Evolutionary conservation across 2,329 filamentous ascomycete species (phyloP), one percentile per base, ranked within the genome.

Genomic region (Cytospora piceicola): DNA sequence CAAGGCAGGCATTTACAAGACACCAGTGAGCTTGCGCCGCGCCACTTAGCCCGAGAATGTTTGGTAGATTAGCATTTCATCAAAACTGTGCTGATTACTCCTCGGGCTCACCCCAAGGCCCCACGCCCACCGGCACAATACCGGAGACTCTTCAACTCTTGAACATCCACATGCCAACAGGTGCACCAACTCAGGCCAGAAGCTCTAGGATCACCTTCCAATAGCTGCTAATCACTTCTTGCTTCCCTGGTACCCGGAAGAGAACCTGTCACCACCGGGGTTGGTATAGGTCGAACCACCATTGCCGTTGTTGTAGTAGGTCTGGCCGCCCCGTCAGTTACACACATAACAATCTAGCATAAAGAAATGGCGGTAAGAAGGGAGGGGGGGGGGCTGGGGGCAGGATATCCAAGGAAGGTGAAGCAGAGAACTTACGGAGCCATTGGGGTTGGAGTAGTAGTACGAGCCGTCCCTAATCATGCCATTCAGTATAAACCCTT

Each of bases 381-480:
- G n/a, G n/a, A 12, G 5, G 32, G 7, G 32, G 11, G 32, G 11
- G 32, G 11, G 32, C 2, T 4, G 11, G 32, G 11, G 6, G 11
- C 4, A 34, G 7, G 34, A 12, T 22, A 14, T 4, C 39, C 6
- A 17, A 9, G 17, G 3, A n/a, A 17, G 22, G 42, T 46, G 42
- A 20, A 46, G 42, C 11, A n/a, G 39, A 8, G 20, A 14, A 61
- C 65, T 62, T 14, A 65, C 62, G 72, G 85, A 90, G 17, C 88
- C 87, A 69, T 90, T 83, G 55, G 87, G 77, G 77, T 91, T 92
- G 73, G 83, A 85, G 78, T 91, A 92, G 79, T 92, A 91, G 81
- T 92, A 92, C 1, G 87, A 90, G 46, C 88, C 88, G 70, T 91
- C 73, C 27, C 83, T 61, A 22, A 14, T 20, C 11, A 30, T 17